phyloP scores from a whole-genome alignment of 257 asterid species.

The Nicotiana knightiana region DNA sequence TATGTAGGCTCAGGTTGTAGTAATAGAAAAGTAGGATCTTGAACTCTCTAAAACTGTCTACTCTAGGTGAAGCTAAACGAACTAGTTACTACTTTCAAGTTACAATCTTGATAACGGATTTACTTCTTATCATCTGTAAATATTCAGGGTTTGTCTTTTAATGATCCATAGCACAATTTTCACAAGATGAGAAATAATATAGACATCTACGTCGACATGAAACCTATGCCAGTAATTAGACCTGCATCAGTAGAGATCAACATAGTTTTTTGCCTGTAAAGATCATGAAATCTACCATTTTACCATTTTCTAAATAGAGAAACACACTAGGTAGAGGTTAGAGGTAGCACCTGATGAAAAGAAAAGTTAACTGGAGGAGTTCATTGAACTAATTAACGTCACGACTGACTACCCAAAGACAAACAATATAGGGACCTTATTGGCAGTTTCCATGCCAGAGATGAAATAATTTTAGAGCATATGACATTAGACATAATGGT shows the following conservation, averaged over 20 bases:
- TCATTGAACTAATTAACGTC: not conserved
- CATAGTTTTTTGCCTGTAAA: not conserved
- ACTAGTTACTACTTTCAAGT: not conserved
- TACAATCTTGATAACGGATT: not conserved
- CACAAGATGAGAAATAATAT: not conserved
- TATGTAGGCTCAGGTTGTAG: not conserved
- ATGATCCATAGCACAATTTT: not conserved
- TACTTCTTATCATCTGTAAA: not conserved
- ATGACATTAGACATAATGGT: not conserved
- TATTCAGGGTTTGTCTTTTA: not conserved
- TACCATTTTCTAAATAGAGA: not conserved
- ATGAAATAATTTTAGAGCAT: not conserved
- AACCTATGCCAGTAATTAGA: not conserved
- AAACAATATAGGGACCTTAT: not conserved
- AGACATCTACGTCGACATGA: not conserved
- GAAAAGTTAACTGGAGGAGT: not conserved
- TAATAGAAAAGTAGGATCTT: not conserved
- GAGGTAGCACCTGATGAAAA: not conserved
- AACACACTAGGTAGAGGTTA: not conserved
- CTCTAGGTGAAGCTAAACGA: not conserved
- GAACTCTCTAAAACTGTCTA: not conserved
- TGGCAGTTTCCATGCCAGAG: not conserved
- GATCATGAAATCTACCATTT: not conserved
- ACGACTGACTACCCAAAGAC: not conserved
- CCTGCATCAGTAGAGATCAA: not conserved